These are phyloP conservation scores for Tolypocladium pustulatum DNA, from an alignment of 2,329 filamentous ascomycete genomes.

Conservation along the genomic window DNA sequence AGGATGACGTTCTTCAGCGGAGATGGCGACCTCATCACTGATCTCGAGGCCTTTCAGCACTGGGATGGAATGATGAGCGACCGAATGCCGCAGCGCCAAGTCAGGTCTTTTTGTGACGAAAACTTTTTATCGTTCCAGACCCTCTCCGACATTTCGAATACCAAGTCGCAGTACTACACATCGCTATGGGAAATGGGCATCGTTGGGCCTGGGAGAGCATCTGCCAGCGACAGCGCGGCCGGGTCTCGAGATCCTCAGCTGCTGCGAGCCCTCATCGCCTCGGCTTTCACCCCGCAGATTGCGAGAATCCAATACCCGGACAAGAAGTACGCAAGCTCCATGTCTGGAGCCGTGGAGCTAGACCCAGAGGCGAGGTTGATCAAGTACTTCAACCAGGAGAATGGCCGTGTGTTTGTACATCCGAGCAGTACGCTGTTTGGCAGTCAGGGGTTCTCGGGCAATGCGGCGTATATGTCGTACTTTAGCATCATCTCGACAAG, in stretches of 20 bases:
- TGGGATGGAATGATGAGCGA: slow-evolving; percentile 62
- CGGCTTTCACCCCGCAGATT: slow-evolving; percentile 74
- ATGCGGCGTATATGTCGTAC: slow-evolving; percentile 73
- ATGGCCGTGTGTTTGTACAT: slow-evolving; percentile 84
- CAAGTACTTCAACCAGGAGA: slow-evolving; percentile 83
- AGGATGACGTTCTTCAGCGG: slow-evolving; percentile 62
- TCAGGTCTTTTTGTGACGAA: slow-evolving; percentile 70
- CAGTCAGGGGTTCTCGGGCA: slow-evolving; percentile 64
- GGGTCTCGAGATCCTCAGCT: slow-evolving; percentile 32
- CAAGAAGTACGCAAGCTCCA: slow-evolving; percentile 83
- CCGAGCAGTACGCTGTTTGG: slow-evolving; percentile 81
- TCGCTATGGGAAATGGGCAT: slow-evolving; percentile 82
- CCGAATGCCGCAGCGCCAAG: slow-evolving; percentile 47
- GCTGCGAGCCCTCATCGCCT: slow-evolving; percentile 60
- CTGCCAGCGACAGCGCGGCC: slow-evolving; percentile 18
- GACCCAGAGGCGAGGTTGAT: slow-evolving; percentile 89
- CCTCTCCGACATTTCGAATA: slow-evolving; percentile 79
- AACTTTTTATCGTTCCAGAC: slow-evolving; percentile 80
- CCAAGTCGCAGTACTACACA: slow-evolving; percentile 73
- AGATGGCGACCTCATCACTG: slow-evolving; percentile 82
- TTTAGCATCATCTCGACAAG: slow-evolving; percentile 86
- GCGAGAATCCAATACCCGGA: slow-evolving; percentile 88
- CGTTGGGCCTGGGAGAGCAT: slow-evolving; percentile 33
- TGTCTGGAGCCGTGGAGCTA: slow-evolving; percentile 82
- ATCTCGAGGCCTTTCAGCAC: slow-evolving; percentile 71